These are phyloP conservation scores for Panicum miliaceum DNA, from an alignment of 176 grass and related monocot genomes.

Conservation along the genomic window DNA sequence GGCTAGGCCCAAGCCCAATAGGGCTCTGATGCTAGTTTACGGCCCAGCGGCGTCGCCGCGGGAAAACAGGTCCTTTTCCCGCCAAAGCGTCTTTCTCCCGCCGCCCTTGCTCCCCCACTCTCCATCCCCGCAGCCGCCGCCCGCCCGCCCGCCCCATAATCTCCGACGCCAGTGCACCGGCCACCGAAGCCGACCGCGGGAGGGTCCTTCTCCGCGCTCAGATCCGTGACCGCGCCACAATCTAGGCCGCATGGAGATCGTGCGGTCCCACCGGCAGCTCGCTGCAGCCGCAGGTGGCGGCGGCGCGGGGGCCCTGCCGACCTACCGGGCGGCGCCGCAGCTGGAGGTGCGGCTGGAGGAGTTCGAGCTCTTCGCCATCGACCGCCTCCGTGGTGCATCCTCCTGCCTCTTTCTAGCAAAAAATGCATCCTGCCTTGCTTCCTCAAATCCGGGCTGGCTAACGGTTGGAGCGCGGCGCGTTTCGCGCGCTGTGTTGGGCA, in stretches of 20 bases:
- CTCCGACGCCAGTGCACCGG: not conserved
- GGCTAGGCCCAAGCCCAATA: no score
- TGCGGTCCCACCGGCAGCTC: slow-evolving; percentile 74
- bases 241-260: slow-evolving; percentile 69
- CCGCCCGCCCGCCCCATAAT: not conserved
- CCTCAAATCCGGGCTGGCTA: slow-evolving; percentile 16
- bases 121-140: no score
- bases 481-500: slow-evolving; percentile 38
- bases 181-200: not conserved
- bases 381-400: slow-evolving; percentile 79
- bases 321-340: slow-evolving; percentile 74
- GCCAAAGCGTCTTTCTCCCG: slow-evolving; percentile 19
- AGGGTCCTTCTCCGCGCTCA: not conserved
- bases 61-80: slow-evolving; percentile 17
- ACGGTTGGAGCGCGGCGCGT: not conserved
- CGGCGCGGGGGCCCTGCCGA: slow-evolving; percentile 46
- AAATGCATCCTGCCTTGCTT: not conserved
- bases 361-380: slow-evolving; percentile 92
- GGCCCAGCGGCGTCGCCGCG: not conserved
- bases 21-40: no score
- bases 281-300: slow-evolving; percentile 13
- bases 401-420: not conserved
- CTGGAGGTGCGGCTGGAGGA: slow-evolving; percentile 91
- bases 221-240: not conserved
- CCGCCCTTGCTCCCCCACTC: not conserved